Evolutionary conservation across 345 rosid genomes (phyloP), one percentile per base, ranked within the genome.

Genomic region (Melastoma malabathricum): DNA sequence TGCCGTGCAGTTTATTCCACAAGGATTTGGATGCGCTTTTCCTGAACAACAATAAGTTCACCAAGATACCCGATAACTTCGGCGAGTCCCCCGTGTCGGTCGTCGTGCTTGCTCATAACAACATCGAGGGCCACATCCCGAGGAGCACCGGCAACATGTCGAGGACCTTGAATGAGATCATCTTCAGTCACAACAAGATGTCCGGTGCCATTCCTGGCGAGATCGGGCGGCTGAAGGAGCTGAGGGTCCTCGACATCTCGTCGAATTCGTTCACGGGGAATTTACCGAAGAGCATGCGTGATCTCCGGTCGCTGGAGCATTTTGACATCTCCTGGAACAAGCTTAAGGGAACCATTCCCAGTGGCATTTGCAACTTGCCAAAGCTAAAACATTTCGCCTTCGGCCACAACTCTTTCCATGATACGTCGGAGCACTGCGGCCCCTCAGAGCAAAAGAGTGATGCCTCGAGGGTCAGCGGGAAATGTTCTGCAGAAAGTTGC

Each of bases 131-230:
- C 12, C 71, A 85, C 70, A 71, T 84, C 18, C 94, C 95, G 0
- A 72, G 55, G 44, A 64, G 72, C 54, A 70, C 82, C 10, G 84
- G 87, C 10, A 64, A 65, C 13, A 77, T 80, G 90, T 17, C 61
- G 1, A 69, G 68, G 64, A 68, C 73, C 1, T 56, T 75, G 25
- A 63, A 77, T 8, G 95, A 82, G 75, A 57, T 85, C 51, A 49
- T 77, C 19, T 74, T 82, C 54, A 45, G 55, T 18, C 72, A 73
- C 45, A 85, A 85, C 52, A 60, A 59, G 41, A 62, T 85, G 1
- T 68, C 73, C 0, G 89, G 86, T 13, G 78, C 83, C 60, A 67
- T 84, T 55, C 85, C 88, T 0, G n/a, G 56, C 3, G 94, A 84
- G 55, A 66, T 85, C 15, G 84, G 87, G 10, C 48, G 45, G 59